Evolutionary conservation across 768 basidiomycete genomes (phyloP).

Genomic region (Leccinum ochraceum): DNA sequence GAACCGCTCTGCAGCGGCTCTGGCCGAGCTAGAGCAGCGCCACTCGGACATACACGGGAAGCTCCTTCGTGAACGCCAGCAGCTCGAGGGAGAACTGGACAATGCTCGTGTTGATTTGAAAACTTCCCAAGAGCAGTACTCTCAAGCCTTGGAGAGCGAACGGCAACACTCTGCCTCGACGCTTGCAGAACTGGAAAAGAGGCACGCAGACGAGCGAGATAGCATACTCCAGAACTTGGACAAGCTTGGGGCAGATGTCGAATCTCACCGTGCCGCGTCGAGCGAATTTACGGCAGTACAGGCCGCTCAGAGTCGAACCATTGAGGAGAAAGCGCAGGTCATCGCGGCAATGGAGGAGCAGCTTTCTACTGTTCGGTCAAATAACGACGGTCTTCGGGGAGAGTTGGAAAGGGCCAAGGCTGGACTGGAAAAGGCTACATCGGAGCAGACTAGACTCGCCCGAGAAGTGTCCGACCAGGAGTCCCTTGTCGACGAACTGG

Average conservation of each 20-base stretch:
- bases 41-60: slow-evolving; percentile 51
- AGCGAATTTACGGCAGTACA: slow-evolving; percentile 41
- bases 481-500: slow-evolving; percentile 72
- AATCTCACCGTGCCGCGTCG: slow-evolving; percentile 48
- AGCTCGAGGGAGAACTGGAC: slow-evolving; percentile 55
- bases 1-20: slow-evolving; percentile 40
- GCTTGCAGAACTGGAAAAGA: slow-evolving; percentile 20
- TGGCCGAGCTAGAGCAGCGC: slow-evolving; percentile 52
- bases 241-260: slow-evolving; percentile 50
- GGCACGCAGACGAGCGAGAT: slow-evolving; percentile 24
- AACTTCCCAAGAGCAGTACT: slow-evolving; percentile 24
- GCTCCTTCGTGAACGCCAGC: slow-evolving; percentile 37
- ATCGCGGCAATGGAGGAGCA: slow-evolving; percentile 53
- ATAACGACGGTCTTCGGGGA: slow-evolving; percentile 44
- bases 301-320: slow-evolving; percentile 45
- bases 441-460: slow-evolving; percentile 61
- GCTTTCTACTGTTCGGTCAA: slow-evolving; percentile 40
- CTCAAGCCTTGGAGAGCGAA: slow-evolving; percentile 27
- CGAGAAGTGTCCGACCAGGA: slow-evolving; percentile 76
- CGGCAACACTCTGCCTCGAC: slow-evolving; percentile 26
- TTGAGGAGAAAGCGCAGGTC: slow-evolving; percentile 50
- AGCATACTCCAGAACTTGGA: slow-evolving; percentile 49
- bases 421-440: slow-evolving; percentile 59
- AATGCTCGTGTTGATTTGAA: slow-evolving; percentile 48
- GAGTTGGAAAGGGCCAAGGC: slow-evolving; percentile 50